A percentile compares a stretch with the other conserved stretches of the same genome.
Evolutionary conservation across 352 stramenopile genomes (phyloP).

Genomic region (Plasmopara halstedii): DNA sequence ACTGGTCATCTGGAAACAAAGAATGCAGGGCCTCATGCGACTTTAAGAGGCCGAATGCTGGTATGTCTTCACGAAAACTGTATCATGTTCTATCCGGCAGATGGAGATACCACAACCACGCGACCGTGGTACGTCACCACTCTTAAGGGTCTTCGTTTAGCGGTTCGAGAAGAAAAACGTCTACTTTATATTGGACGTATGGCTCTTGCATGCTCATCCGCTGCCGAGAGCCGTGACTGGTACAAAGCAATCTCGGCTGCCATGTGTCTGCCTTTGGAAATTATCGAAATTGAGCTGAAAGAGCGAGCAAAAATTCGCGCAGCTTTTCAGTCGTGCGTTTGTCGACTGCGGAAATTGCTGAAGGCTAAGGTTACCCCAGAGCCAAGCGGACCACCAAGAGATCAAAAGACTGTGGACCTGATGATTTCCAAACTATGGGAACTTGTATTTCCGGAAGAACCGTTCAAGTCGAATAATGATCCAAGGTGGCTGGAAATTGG

Average conservation of each 20-base stretch:
- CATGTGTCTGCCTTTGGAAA: constrained; percentile 47
- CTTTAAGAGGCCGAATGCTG: constrained; percentile 63
- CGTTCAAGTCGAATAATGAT: constrained; percentile 67
- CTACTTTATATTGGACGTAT: constrained; percentile 55
- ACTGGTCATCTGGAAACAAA: constrained; percentile 60
- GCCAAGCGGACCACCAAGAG: constrained; percentile 50
- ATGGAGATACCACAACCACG: constrained; percentile 38
- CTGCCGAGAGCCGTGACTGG: constrained; percentile 53
- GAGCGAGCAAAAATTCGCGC: constrained; percentile 66
- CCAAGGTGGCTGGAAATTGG: constrained; percentile 75
- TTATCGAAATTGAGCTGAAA: constrained; percentile 73
- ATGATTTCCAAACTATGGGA: constrained; percentile 74
- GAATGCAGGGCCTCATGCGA: constrained; percentile 70
- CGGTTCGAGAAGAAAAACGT: constrained; percentile 58
- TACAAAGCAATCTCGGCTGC: constrained; percentile 63
- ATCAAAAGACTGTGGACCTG: constrained; percentile 67
- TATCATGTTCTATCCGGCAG: constrained; percentile 71
- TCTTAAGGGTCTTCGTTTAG: constrained; percentile 56
- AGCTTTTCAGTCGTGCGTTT: constrained; percentile 56
- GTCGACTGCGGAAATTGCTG: constrained; percentile 60
- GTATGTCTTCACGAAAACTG: constrained; percentile 75
- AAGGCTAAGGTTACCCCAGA: constrained; percentile 77
- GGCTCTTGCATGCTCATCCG: constrained; percentile 43
- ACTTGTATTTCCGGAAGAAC: constrained; percentile 47
- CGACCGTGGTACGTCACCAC: constrained; percentile 76